phyloP scores from a whole-genome alignment of 441 rosid species.

The Croton setiger region DNA sequence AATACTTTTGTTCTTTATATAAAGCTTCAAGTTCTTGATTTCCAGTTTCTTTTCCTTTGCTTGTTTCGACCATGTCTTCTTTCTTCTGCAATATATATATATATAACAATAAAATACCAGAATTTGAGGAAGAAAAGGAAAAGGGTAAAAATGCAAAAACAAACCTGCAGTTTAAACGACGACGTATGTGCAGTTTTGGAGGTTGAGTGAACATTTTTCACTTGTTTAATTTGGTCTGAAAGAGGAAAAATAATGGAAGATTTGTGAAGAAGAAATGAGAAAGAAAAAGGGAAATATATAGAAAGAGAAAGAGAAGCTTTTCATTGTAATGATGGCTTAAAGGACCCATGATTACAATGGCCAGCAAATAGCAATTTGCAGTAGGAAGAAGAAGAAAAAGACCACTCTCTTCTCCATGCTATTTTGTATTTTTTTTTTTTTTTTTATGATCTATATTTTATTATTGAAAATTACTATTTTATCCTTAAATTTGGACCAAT shows the following conservation, averaged over 20 bases:
- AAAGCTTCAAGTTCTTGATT: conserved; percentile 59
- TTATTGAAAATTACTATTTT: neutral
- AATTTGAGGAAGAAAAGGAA: neutral
- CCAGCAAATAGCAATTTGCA: conserved; percentile 26
- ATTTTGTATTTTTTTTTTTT: too few relatives aligned
- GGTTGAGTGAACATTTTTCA: conserved; percentile 29
- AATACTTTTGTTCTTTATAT: conserved; percentile 62
- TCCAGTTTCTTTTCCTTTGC: conserved; percentile 27
- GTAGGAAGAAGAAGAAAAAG: conserved; percentile 22
- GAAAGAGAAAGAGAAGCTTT: conserved; percentile 34
- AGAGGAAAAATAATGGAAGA: neutral
- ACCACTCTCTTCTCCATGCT: neutral
- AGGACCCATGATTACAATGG: conserved; percentile 64
- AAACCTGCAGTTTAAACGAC: conserved; percentile 45
- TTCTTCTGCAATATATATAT: conserved; percentile 23
- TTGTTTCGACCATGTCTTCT: conserved; percentile 31
- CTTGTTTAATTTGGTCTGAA: neutral
- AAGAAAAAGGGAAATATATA: conserved; percentile 23
- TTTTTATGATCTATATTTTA: too few relatives aligned
- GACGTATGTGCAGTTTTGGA: conserved; percentile 28
- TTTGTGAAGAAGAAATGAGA: conserved; percentile 6
- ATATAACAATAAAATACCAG: neutral
- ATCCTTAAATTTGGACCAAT: too few relatives aligned
- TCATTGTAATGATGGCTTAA: conserved; percentile 56
- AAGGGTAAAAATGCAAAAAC: neutral